Base-by-base conservation (phyloP, 305 asterid genomes). In the Solanum aculeatissimum region DNA sequence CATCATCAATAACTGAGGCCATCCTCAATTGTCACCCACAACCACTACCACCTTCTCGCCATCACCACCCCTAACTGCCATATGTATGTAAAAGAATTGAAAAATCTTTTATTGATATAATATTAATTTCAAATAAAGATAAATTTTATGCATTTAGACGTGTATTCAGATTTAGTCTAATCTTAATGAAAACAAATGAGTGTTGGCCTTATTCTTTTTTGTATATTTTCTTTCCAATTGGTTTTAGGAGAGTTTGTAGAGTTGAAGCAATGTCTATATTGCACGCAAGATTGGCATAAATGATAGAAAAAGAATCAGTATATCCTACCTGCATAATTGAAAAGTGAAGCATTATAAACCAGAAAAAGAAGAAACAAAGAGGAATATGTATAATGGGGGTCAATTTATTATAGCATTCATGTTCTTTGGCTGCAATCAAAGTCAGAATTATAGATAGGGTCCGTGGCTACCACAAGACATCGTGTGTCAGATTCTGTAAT, bases 401-500 rank as follows among this genome's bases (percentile, higher is more conserved):
- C 83, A 84, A 25, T 71, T 43, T n/a, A 53, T 71, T 14, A 68
- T 29, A 58, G 86, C 87, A 87, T 63, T 70, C 89, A 87, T 70
- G 71, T 88, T 90, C 80, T 87, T 89, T 86, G 91, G 91, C 85
- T 84, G 75, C 72, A 79, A 83, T 88, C 47, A 85, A 85, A 87
- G 89, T 86, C 89, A 87, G 83, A 79, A 72, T 86, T 65, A 29
- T 65, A 65, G 80, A 83, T 66, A 69, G 81, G 81, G 53, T 51
- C 43, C 81, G 83, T 84, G 89, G 80, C 84, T 42, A 81, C 90
- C 92, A 85, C 89, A 83, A 60, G 86, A 86, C 72, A 60, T 82
- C 83, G 80, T 13, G 85, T 86, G 85, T 25, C 85, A 65, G 80
- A 68, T 87, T 88, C 58, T 75, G 79, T 62, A 66, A 57, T 70